Conservation (phyloP, 371 early-diverging fungal genomes). For the Mucor irregularis region DNA sequence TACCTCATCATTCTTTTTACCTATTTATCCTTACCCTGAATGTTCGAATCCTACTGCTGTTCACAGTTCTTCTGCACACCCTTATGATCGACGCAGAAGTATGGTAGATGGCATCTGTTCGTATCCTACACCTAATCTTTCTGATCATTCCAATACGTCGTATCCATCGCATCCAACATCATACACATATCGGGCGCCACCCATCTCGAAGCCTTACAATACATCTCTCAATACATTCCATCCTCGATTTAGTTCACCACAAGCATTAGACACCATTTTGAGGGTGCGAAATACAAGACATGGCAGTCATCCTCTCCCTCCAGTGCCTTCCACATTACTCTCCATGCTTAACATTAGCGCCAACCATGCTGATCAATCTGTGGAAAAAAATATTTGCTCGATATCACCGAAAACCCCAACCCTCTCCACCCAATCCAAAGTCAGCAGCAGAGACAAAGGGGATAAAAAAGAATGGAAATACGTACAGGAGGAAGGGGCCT, state of each 20-base stretch:
- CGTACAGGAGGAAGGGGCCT: neutral
- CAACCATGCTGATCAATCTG: conserved; percentile 19
- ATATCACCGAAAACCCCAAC: conserved; percentile 15
- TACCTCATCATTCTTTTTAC: conserved; percentile 5
- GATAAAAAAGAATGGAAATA: neutral
- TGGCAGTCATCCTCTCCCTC: conserved; percentile 26
- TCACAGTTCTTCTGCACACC: conserved; percentile 3
- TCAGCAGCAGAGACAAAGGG: neutral
- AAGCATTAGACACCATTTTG: conserved; percentile 22
- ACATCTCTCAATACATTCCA: conserved; percentile 4
- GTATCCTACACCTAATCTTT: conserved; percentile 11
- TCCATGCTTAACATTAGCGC: conserved; percentile 17
- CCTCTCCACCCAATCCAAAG: neutral
- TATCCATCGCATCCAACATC: conserved; percentile 1
- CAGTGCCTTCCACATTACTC: conserved; percentile 18
- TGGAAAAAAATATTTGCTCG: conserved; percentile 27
- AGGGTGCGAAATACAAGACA: conserved; percentile 22
- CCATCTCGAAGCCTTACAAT: neutral
- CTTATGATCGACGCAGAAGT: conserved; percentile 28
- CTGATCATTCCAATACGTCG: neutral
- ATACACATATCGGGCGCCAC: conserved; percentile 7
- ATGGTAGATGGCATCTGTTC: conserved; percentile 30
- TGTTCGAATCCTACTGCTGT: neutral
- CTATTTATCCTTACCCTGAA: conserved; percentile 8
- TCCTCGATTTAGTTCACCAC: conserved; percentile 27